Percentiles rank a stretch among this genome's conserved stretches.
These are phyloP conservation scores for Exophiala phaeomuriformis DNA, from an alignment of 2,329 filamentous ascomycete species.

Conservation along the genomic window DNA sequence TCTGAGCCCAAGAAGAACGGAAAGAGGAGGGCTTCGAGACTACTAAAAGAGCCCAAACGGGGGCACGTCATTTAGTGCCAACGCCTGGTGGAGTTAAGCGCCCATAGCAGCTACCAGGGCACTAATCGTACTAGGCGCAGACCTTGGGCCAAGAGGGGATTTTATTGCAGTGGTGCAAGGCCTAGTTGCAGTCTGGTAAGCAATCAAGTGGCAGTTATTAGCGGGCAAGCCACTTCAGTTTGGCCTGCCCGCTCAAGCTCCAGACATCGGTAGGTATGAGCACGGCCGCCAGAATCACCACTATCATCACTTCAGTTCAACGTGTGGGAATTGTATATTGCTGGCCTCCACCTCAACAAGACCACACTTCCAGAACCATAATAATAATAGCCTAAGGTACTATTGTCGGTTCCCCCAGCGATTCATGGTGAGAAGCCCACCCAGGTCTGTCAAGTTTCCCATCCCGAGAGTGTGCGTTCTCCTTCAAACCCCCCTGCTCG, in stretches of 20 bases:
- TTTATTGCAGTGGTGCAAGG: neutral
- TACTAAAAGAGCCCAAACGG: neutral
- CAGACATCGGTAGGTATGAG: no score
- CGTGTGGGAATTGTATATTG: no score
- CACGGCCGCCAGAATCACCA: no score
- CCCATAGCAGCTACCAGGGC: no score
- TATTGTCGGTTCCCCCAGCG: neutral
- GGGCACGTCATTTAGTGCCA: neutral
- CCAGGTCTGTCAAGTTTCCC: conserved; percentile 1
- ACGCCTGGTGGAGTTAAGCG: neutral
- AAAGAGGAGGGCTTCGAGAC: neutral
- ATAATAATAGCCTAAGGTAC: no score
- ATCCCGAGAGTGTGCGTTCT: neutral
- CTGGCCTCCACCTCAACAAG: no score
- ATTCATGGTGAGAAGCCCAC: neutral
- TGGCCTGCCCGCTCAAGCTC: neutral
- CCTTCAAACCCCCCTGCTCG: conserved; percentile 4
- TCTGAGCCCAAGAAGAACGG: neutral
- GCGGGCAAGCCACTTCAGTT: neutral
- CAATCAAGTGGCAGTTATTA: neutral
- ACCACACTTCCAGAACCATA: no score
- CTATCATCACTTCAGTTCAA: no score
- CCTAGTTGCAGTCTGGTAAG: no score
- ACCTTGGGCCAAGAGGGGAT: conserved; percentile 1
- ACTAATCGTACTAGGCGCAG: neutral